Conservation (phyloP, 2,329 filamentous ascomycete genomes). For the Pseudogymnoascus sp. region DNA sequence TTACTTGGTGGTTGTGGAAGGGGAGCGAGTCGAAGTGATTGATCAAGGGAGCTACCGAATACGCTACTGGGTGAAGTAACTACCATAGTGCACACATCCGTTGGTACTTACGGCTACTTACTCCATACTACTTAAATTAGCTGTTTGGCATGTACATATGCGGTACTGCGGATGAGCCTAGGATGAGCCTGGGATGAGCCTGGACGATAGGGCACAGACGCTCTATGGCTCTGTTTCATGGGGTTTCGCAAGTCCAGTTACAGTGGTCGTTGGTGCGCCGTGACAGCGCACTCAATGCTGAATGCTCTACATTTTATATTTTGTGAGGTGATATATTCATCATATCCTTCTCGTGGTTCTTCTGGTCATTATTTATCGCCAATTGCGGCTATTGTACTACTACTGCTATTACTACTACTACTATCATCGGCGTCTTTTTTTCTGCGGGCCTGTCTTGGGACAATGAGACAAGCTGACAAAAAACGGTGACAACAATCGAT, state of each 20-base stretch:
- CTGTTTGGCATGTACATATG: not conserved
- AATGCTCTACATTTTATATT: not conserved
- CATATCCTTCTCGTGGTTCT: not conserved
- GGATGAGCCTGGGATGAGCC: not conserved
- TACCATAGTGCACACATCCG: not conserved
- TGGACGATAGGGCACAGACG: constrained; percentile 2
- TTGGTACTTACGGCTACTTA: constrained; percentile 4
- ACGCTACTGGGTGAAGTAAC: constrained; percentile 3
- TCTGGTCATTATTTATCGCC: not conserved
- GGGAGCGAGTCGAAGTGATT: constrained; percentile 4
- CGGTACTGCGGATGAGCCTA: not conserved
- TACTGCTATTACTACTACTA: not conserved
- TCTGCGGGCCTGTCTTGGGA: not conserved
- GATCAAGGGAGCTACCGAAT: constrained; percentile 5
- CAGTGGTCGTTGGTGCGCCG: not conserved
- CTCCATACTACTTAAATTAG: not conserved
- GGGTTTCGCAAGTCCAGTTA: not conserved
- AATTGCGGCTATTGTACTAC: not conserved
- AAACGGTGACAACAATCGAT: not conserved
- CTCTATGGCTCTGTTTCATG: not conserved
- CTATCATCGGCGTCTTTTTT: not conserved
- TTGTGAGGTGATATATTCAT: not conserved
- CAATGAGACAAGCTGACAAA: not conserved
- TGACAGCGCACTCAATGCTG: not conserved
- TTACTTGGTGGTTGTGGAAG: not conserved